A percentile compares a stretch with the other conserved stretches of the same genome.
These are phyloP conservation scores for Termitomyces sp. DNA, from an alignment of 768 basidiomycete genomes.

Conservation along the genomic window DNA sequence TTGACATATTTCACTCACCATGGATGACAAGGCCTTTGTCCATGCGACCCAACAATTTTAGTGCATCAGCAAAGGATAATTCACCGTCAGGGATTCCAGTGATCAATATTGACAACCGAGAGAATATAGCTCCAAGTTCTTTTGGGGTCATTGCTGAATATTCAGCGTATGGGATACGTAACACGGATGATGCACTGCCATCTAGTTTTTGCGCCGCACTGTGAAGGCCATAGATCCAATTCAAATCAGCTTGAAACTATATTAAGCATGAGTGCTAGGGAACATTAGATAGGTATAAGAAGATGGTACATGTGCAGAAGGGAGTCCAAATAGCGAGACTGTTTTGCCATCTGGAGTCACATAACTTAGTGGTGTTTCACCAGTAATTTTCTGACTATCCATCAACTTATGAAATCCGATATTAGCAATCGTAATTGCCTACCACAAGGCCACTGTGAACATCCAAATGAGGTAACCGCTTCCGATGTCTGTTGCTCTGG, in stretches of 20 bases:
- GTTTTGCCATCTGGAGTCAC: background rate
- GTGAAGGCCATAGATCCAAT: background rate
- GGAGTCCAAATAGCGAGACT: background rate
- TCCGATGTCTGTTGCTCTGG: background rate
- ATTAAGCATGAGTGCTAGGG: background rate
- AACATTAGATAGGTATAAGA: background rate
- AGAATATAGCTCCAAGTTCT: background rate
- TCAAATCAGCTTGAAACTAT: background rate
- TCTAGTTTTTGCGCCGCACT: background rate
- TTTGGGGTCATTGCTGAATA: background rate
- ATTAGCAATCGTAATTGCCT: background rate
- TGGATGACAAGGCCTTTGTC: background rate
- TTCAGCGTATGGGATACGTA: background rate
- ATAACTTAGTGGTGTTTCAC: background rate
- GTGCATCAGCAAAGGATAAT: background rate
- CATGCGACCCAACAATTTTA: background rate
- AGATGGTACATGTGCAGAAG: background rate
- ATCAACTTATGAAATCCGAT: background rate
- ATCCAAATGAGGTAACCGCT: background rate
- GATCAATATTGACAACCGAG: background rate
- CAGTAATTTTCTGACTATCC: background rate
- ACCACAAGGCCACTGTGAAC: background rate
- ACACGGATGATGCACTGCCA: background rate
- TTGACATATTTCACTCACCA: too few relatives aligned
- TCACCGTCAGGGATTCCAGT: background rate